Conservation (phyloP, 306 rosid species). For the Alnus glutinosa region DNA sequence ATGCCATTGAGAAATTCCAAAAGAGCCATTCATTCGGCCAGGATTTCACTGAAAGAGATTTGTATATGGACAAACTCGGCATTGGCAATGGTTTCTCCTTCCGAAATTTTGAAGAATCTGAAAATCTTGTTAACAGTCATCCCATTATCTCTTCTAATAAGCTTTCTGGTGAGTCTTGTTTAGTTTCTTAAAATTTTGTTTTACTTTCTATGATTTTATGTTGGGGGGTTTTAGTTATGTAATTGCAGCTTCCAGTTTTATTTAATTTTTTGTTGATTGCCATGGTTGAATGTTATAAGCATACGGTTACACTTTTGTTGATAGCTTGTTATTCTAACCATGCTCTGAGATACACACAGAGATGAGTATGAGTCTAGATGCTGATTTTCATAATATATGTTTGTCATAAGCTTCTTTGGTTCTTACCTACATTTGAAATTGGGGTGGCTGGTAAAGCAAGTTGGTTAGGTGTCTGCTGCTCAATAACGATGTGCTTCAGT, state of each 20-base stretch:
- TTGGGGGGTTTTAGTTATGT: not conserved
- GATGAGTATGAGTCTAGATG: not conserved
- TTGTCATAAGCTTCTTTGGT: not conserved
- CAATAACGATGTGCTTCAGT: no score
- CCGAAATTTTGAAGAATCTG: constrained; percentile 50
- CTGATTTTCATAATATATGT: not conserved
- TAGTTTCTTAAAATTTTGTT: not conserved
- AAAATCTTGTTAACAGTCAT: constrained; percentile 39
- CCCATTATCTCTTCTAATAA: constrained; percentile 48
- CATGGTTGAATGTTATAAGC: not conserved
- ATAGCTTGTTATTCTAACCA: not conserved
- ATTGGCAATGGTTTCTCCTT: constrained; percentile 54
- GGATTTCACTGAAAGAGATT: constrained; percentile 54
- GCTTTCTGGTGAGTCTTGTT: constrained; percentile 58
- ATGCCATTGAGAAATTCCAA: constrained; percentile 43
- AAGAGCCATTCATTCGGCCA: constrained; percentile 46
- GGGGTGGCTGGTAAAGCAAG: not conserved
- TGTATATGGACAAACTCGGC: constrained; percentile 46
- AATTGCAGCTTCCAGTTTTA: not conserved
- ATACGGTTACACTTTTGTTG: not conserved
- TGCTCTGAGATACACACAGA: not conserved
- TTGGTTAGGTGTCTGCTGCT: not conserved
- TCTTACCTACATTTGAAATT: not conserved
- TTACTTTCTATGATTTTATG: constrained; percentile 7
- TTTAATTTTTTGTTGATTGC: not conserved